Evolutionary conservation across 257 asterid genomes (phyloP), one percentile per base, ranked within the genome.

Genomic region (Fraxinus americana): DNA sequence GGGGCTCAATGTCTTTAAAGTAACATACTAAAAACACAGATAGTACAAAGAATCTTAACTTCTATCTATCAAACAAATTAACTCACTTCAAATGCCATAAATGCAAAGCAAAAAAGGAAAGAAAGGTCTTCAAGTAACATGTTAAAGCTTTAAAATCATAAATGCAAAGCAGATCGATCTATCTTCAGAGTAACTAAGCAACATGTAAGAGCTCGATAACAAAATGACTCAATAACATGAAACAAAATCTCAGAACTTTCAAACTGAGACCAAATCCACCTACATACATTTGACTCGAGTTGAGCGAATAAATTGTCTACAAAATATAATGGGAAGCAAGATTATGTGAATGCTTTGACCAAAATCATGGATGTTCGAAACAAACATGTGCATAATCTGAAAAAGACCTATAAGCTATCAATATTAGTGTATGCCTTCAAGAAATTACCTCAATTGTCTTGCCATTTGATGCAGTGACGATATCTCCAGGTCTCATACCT

Each of bases 401-500:
- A 29, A 74, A 74, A 74, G 67, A 72, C 69, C 41, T 34, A 50
- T 50, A 14, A 50, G 23, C 61, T 16, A 57, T n/a, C 27, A n/a
- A 4, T 57, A 57, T 23, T 21, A 50, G 38, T 73, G 5, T 38
- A 54, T 36, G 71, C 75, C 34, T 32, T 30, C 1, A 23, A 65
- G 70, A 75, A 75, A 73, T 76, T 76, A 94, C 98, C 97, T 94
- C 98, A 70, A 94, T 91, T 36, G 98, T 94, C 86, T 94, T 94
- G 68, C 98, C 98, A 81, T 94, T 94, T 78, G 98, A 92, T 66
- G 97, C 98, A 13, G 98, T 94, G 81, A 94, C 68, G 41, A 94
- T 72, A 75, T 94, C 98, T 66, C 98, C 97, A 63, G 97, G 98
- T 73, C 98, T 89, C 97, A 94, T 94, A 52, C 98, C 98, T 35